Evolutionary conservation across 768 basidiomycete genomes (phyloP).

Genomic region (Mycena galericulata): DNA sequence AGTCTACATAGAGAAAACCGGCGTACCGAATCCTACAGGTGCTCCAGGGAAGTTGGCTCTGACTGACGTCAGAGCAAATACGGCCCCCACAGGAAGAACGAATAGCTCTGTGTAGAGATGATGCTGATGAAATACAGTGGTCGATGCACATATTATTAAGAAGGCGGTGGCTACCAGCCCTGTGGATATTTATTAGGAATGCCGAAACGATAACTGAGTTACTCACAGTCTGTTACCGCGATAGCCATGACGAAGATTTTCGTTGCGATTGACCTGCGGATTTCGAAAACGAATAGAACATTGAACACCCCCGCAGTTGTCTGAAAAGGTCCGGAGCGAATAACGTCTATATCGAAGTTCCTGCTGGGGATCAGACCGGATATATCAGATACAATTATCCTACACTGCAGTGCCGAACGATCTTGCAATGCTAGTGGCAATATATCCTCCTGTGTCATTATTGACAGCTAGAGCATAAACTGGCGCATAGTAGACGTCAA

Average conservation of each 20-base stretch:
- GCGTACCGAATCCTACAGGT: conserved; percentile 39
- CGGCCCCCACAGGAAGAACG: conserved; percentile 36
- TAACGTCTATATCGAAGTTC: conserved; percentile 19
- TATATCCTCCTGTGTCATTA: conserved; percentile 10
- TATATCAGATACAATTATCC: conserved; percentile 1
- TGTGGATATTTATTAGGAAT: conserved; percentile 3
- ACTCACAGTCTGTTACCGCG: conserved; percentile 32
- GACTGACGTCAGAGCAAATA: conserved; percentile 37
- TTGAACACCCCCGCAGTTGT: background rate
- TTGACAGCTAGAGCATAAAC: conserved; percentile 14
- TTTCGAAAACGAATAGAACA: conserved; percentile 22
- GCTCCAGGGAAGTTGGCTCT: conserved; percentile 40
- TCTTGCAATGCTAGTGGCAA: conserved; percentile 11
- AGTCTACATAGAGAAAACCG: background rate
- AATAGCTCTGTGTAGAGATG: conserved; percentile 38
- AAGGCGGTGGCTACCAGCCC: conserved; percentile 36
- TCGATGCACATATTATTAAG: conserved; percentile 31
- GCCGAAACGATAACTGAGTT: background rate
- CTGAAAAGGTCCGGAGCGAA: background rate
- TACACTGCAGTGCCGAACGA: conserved; percentile 25
- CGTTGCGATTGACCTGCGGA: conserved; percentile 33
- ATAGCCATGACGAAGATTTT: conserved; percentile 31
- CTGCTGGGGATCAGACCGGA: conserved; percentile 1
- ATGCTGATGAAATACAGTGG: conserved; percentile 30
- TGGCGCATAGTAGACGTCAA: conserved; percentile 24